phyloP scores from a whole-genome alignment of 257 asterid species.

The Eustoma russellianum region DNA sequence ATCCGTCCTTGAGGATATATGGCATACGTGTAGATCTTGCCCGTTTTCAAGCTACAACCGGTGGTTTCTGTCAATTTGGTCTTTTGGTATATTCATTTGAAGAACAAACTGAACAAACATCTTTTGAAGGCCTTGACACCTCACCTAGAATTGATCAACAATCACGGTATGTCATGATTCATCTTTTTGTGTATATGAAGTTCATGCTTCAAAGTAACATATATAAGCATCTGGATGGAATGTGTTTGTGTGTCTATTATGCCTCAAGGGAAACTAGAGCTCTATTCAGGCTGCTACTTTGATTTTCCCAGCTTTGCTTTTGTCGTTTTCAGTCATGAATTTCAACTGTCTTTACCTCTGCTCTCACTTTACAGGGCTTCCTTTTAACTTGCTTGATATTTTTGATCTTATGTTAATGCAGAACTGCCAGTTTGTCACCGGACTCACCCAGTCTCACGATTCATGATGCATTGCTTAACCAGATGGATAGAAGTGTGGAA shows the following conservation, averaged over 20 bases:
- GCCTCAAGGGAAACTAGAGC: too few relatives aligned
- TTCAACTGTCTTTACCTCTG: neutral
- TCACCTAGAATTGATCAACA: constrained; percentile 36
- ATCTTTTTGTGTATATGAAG: neutral
- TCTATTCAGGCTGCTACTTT: too few relatives aligned
- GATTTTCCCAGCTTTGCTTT: too few relatives aligned
- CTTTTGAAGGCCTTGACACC: constrained; percentile 39
- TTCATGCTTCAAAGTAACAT: neutral
- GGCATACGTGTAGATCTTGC: constrained; percentile 79
- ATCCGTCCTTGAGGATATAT: constrained; percentile 65
- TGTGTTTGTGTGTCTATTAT: neutral
- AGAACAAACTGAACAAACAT: constrained; percentile 31
- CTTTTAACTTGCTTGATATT: neutral
- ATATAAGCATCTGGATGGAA: neutral
- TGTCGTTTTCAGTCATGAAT: neutral
- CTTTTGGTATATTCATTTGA: constrained; percentile 61
- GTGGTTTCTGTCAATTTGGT: constrained; percentile 74
- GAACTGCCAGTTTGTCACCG: constrained; percentile 19
- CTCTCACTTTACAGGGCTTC: neutral
- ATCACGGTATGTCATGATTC: constrained; percentile 37
- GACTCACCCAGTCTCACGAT: constrained; percentile 19
- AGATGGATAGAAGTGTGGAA: constrained; percentile 28
- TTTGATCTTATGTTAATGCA: constrained; percentile 19
- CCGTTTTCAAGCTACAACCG: constrained; percentile 66
- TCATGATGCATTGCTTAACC: constrained; percentile 35